Percentiles rank a stretch among this genome's conserved stretches.
These are phyloP conservation scores for Tuber melanosporum DNA, from an alignment of 495 filamentous ascomycete species.

Conservation along the genomic window DNA sequence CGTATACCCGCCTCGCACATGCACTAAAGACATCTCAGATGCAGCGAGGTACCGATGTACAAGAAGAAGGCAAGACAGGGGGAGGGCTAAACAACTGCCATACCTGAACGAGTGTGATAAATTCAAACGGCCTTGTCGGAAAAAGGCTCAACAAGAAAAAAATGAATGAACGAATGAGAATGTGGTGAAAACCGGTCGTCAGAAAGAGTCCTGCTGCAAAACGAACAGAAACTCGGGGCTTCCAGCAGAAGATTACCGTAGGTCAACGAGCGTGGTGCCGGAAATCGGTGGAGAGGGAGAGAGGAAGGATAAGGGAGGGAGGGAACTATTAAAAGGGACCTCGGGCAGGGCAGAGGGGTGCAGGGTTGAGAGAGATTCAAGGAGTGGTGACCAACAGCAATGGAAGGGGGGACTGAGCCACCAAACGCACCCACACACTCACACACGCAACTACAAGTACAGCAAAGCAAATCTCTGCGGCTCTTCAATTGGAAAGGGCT, in stretches of 20 bases:
- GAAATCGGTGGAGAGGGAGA: neutral
- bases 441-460: neutral
- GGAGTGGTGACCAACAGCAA: neutral
- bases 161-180: neutral
- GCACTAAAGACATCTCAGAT: neutral
- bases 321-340: constrained; percentile 2
- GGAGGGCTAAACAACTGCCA: neutral
- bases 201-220: neutral
- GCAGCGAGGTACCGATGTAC: neutral
- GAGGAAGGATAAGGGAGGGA: neutral
- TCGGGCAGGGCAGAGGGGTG: neutral
- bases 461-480: neutral
- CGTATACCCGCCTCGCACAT: neutral
- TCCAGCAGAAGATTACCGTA: neutral
- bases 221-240: neutral
- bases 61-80: neutral
- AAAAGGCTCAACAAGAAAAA: neutral
- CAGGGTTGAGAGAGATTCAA: constrained; percentile 2
- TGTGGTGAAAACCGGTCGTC: neutral
- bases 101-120: neutral
- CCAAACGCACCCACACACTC: neutral
- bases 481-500: neutral
- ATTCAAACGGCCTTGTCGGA: neutral
- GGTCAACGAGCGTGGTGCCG: neutral
- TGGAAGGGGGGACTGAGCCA: neutral